Evolutionary conservation across 805 yeast genomes (phyloP).

Genomic region (Myxozyma kluyveri): DNA sequence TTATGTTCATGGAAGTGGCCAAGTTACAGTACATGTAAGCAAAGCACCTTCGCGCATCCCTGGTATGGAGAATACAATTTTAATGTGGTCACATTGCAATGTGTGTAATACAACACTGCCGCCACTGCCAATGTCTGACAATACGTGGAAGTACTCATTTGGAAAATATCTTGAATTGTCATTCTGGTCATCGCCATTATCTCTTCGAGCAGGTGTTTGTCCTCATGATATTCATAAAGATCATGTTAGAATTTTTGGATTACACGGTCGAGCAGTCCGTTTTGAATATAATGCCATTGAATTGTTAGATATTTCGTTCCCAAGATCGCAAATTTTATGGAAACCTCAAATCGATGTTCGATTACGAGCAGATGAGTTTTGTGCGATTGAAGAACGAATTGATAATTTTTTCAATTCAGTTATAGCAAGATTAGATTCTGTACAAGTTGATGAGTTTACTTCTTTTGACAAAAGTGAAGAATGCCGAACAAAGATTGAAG

Average conservation of each 20-base stretch:
- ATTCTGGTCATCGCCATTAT: constrained; percentile 65
- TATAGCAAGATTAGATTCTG: constrained; percentile 62
- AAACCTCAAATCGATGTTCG: constrained; percentile 66
- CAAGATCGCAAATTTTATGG: constrained; percentile 69
- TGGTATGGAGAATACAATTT: constrained; percentile 62
- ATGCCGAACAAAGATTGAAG: constrained; percentile 58
- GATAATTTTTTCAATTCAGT: constrained; percentile 70
- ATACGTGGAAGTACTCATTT: constrained; percentile 85
- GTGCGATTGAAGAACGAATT: constrained; percentile 53
- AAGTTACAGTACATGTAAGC: constrained; percentile 74
- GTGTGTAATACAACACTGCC: constrained; percentile 74
- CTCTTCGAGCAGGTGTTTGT: constrained; percentile 65
- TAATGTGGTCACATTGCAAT: constrained; percentile 91
- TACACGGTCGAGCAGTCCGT: constrained; percentile 71
- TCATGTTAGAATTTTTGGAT: constrained; percentile 81
- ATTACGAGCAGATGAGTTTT: constrained; percentile 62
- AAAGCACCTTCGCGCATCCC: constrained; percentile 54
- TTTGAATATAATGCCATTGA: constrained; percentile 76
- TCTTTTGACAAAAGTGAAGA: constrained; percentile 62
- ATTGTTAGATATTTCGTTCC: constrained; percentile 73
- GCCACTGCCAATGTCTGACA: constrained; percentile 74
- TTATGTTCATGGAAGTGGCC: constrained; percentile 85
- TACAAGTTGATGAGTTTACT: constrained; percentile 73
- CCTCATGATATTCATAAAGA: constrained; percentile 76
- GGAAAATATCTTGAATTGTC: constrained; percentile 88